Percentiles rank a stretch among this genome's conserved stretches.
Evolutionary conservation across 257 asterid species (phyloP).

Genomic region (Jaltomata sinuosa): DNA sequence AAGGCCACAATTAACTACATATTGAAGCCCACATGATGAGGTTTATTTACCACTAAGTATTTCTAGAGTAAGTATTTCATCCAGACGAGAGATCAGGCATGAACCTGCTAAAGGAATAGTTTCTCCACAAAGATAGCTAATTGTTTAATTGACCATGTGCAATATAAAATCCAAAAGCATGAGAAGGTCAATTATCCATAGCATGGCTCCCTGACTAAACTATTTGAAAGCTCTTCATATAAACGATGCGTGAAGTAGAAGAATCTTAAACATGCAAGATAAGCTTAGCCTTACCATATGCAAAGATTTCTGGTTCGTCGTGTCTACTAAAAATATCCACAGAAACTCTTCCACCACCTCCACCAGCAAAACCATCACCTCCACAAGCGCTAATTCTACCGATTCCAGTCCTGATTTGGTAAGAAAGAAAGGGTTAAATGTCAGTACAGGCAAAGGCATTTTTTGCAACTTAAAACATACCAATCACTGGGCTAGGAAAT

Average conservation of each 20-base stretch:
- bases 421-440: slow-evolving; percentile 7
- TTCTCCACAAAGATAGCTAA: background rate
- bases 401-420: slow-evolving; percentile 73
- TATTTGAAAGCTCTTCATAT: background rate
- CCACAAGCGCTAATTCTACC: slow-evolving; percentile 91
- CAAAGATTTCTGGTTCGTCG: slow-evolving; percentile 72
- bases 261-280: background rate
- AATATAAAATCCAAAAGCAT: background rate
- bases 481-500: background rate
- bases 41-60: background rate
- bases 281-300: slow-evolving; percentile 45
- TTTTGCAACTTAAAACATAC: background rate
- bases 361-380: slow-evolving; percentile 94
- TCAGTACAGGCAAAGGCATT: background rate
- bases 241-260: background rate
- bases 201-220: background rate
- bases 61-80: background rate
- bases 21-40: background rate
- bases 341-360: slow-evolving; percentile 96
- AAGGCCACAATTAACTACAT: background rate
- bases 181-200: background rate
- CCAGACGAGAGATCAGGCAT: background rate
- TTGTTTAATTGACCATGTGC: background rate
- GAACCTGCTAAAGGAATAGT: background rate
- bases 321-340: slow-evolving; percentile 93